Evolutionary conservation across 768 basidiomycete genomes (phyloP), one percentile per base, ranked within the genome.

Genomic region (Russula compacta): DNA sequence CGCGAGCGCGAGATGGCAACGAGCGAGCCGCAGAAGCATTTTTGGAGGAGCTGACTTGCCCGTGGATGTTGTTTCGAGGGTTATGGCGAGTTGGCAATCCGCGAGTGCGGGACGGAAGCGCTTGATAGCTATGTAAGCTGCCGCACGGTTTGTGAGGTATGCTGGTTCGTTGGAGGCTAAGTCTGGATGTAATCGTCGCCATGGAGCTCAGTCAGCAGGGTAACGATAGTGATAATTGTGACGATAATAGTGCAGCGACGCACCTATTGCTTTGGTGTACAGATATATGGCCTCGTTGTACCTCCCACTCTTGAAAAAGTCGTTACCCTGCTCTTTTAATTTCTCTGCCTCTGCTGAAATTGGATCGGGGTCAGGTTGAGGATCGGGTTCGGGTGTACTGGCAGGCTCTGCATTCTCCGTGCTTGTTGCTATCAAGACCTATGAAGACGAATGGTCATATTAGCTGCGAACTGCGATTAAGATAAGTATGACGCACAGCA

Each of bases 61-160:
- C n/a, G 36, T 11, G 11, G 43, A 39, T 4, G 53, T 38, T 6
- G 83, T 71, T 73, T 92, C 89, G 6, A 92, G 75, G 0, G 81
- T 72, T 0, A 81, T 78, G 4, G 91, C 92, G 39, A 77, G 77
- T 70, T 90, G 90, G 68, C 90, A 93, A 69, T 95, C 92, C 40
- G 78, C 79, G 17, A 93, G 76, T 0, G 92, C 92, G 0, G 76
- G 73, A 35, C 83, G 78, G 77, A 87, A 94, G 38, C 82, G 82
- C 69, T 92, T 92, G 53, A 89, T 70, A 0, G 84, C 82, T 82
- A 95, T 94, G 69, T 86, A 82, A 2, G 91, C 85, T 0, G 92
- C 92, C 0, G 92, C 92, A 33, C 92, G 84, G 71, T 95, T 95
- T 0, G 90, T 89, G 63, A 86, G 76, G 69, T 87, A 94, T 3